Evolutionary conservation across 768 basidiomycete genomes (phyloP).

Genomic region (Chalciporus pseudorubinellus): DNA sequence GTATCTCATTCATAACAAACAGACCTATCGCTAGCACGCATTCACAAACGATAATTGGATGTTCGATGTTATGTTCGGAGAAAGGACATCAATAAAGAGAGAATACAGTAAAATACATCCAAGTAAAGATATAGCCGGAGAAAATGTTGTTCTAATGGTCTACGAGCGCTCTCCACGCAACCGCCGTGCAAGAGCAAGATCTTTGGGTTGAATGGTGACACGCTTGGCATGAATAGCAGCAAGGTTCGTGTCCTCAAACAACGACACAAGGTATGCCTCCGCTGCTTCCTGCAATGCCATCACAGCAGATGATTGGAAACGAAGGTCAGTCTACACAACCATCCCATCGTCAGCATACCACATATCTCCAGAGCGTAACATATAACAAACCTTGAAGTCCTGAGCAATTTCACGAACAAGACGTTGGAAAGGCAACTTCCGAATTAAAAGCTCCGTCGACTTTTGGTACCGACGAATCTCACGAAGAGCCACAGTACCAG

Average conservation of each 20-base stretch:
- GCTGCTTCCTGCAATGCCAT: slow-evolving; percentile 79
- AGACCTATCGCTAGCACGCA: too few species aligned
- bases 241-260: slow-evolving; percentile 81
- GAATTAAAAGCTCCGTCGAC: too few species aligned
- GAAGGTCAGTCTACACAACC: too few species aligned
- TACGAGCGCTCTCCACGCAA: slow-evolving; percentile 77
- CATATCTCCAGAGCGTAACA: too few species aligned
- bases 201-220: slow-evolving; percentile 84
- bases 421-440: too few species aligned
- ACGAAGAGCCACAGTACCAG: too few species aligned
- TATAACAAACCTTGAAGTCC: too few species aligned
- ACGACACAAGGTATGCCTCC: slow-evolving; percentile 75
- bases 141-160: slow-evolving; percentile 1
- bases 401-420: too few species aligned
- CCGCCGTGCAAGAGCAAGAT: slow-evolving; percentile 76
- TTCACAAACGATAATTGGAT: too few species aligned
- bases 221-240: slow-evolving; percentile 87
- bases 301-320: slow-evolving; percentile 91
- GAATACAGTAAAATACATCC: slow-evolving; percentile 28
- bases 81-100: slow-evolving; percentile 3
- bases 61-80: not conserved
- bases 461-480: too few species aligned
- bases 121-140: not conserved
- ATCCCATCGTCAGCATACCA: too few species aligned
- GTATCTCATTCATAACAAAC: not conserved